phyloP scores from a whole-genome alignment of 2,329 filamentous ascomycete species.

The Camillea tinctor region DNA sequence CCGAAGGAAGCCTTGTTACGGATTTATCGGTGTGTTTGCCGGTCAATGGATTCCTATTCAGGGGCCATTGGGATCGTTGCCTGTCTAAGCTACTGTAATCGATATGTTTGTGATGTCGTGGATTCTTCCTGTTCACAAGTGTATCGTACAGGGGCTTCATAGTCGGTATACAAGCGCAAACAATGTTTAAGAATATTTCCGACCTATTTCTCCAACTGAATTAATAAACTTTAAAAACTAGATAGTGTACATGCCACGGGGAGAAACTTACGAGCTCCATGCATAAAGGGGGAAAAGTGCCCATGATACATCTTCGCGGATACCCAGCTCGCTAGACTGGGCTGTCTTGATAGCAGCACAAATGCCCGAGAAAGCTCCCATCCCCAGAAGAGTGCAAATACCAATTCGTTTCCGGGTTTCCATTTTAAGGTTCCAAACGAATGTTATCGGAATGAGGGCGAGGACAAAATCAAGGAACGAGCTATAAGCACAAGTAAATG shows the following conservation, averaged over 20 bases:
- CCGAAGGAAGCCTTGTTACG: no score
- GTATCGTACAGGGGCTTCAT: not conserved
- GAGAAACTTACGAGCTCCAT: not conserved
- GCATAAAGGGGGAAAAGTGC: not conserved
- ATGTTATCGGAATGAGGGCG: constrained; percentile 3
- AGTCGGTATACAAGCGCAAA: constrained; percentile 4
- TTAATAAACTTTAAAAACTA: no score
- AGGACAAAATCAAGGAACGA: constrained; percentile 3
- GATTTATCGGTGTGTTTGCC: no score
- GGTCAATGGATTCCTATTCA: no score
- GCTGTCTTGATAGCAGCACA: constrained; percentile 8
- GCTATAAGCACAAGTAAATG: not conserved
- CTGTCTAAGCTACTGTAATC: no score
- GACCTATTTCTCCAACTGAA: no score
- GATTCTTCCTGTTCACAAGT: no score
- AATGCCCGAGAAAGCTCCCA: constrained; percentile 2
- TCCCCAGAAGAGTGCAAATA: not conserved
- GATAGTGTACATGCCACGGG: no score
- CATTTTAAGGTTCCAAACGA: constrained; percentile 4
- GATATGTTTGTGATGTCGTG: no score
- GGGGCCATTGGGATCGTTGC: no score
- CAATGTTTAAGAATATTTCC: constrained; percentile 4
- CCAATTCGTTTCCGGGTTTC: not conserved
- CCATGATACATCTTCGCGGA: constrained; percentile 2
- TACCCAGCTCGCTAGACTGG: not conserved